Conservation (phyloP, 805 yeast genomes). For the Vanderwaltozyma verrucispora region DNA sequence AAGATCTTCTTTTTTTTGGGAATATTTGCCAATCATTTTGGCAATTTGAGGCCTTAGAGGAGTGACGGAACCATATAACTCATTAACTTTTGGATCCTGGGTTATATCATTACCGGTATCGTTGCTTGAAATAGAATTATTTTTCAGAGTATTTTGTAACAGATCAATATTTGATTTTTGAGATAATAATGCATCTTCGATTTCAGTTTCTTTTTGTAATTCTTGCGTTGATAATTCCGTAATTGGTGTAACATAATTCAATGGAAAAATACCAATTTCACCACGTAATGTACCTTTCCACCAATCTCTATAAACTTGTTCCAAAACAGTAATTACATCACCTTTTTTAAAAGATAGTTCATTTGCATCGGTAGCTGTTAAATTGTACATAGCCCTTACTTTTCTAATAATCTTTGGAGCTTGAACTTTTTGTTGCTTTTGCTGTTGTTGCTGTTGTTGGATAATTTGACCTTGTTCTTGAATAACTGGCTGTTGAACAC, state of each 20-base stretch:
- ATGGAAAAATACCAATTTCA: conserved; percentile 78
- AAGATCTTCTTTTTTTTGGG: conserved; percentile 68
- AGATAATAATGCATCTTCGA: conserved; percentile 44
- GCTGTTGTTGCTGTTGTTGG: conserved; percentile 4
- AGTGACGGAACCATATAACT: conserved; percentile 59
- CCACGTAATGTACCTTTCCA: conserved; percentile 85
- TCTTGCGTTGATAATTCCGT: conserved; percentile 57
- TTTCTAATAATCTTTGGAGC: conserved; percentile 36
- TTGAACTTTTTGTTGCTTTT: conserved; percentile 4
- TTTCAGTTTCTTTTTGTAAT: conserved; percentile 36
- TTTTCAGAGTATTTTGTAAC: conserved; percentile 31
- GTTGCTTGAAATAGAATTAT: conserved; percentile 10
- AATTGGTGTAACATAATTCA: conserved; percentile 79
- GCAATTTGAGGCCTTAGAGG: conserved; percentile 69
- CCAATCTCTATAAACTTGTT: conserved; percentile 88
- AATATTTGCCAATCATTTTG: conserved; percentile 64
- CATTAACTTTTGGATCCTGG: conserved; percentile 58
- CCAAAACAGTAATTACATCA: conserved; percentile 79
- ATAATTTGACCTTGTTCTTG: conserved; percentile 6
- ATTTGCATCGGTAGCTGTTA: conserved; percentile 68
- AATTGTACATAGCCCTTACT: conserved; percentile 80
- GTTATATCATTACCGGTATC: conserved; percentile 30
- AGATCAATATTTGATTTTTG: conserved; percentile 56
- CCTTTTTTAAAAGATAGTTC: conserved; percentile 82
- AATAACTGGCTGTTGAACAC: conserved; percentile 9